Evolutionary conservation across 129 eudicot genomes (phyloP), one percentile per base, ranked within the genome.

Genomic region (Scalesia atractyloides): DNA sequence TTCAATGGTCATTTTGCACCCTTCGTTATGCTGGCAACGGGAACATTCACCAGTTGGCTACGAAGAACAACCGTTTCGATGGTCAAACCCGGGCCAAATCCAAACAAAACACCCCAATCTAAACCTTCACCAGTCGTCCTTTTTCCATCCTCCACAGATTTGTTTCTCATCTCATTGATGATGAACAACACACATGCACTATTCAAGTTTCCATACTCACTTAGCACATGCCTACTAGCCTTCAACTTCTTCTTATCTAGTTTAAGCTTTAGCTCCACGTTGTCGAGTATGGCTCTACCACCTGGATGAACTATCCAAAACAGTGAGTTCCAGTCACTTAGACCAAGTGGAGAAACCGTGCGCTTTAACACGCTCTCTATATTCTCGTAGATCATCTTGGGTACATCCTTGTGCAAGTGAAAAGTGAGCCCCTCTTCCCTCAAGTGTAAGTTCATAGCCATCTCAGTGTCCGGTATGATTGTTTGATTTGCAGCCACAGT

Each of bases 251-350:
- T 4, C 43, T 67, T 15, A 5, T 67, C 48, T 2, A 67, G 58
- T 17, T 24, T 19, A 44, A 67, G 57, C 57, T 67, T 67, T 2
- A 5, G 1, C 54, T 67, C 72, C 14, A 47, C 12, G 0, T 44
- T 1, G 6, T 67, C 58, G 1, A 67, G 72, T 19, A 67, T 6
- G 5, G 58, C 43, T 19, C 20, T 14, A 19, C 58, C 72, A 11
- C 44, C 81, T 0, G 81, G 86, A 39, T 78, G 86, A 12, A 72
- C 83, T 3, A 82, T 64, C 86, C 86, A 82, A 46, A 82, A 82
- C 53, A 82, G 1, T 0, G 86, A 82, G 60, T 82, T 82, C 83
- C 78, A 82, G 19, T 82, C 83, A 15, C 43, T 78, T 36, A 73
- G 54, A 9, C 74, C 83, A 5, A 73, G 18, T 16, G 80, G 80